Evolutionary conservation across 2,329 filamentous ascomycete species (phyloP), one percentile per base, ranked within the genome.

Genomic region (Arachnomyces sp.): DNA sequence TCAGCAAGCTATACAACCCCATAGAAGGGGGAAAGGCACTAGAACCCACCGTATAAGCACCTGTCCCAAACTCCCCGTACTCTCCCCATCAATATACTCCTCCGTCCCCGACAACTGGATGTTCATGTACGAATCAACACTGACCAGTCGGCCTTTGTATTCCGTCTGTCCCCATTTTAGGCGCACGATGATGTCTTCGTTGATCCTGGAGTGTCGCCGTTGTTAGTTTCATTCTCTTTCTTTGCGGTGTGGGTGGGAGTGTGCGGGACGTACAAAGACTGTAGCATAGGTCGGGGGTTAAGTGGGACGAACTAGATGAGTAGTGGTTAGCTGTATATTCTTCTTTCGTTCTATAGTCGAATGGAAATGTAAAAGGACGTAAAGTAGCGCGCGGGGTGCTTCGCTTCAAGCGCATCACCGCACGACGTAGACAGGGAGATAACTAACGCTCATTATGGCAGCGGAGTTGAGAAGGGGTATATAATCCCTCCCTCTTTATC

Each of bases 111-210:
- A 80, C 48, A 98, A 77, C 69, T 96, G 88, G 49, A 98, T 81
- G 72, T 98, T 98, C 90, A 98, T 96, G 73, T 98, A 98, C 60
- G 85, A 88, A 71, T 98, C 92, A 59, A 94, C 86, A 55, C 84
- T 90, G 59, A 95, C 85, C 47, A 98, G 78, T 51, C 79, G 78
- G 62, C 92, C 92, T 65, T 90, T 93, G 77, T 98, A 98, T 66
- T 98, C 92, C 44, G 87, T 92, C 67, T 95, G 83, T 54, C 87
- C 88, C 92, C 92, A 98, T 77, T 98, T 98, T 50, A 98, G 77
- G 55, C 89, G 86, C 49, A 98, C 84, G 48, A 89, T 74, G 59
- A 98, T 82, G 58, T 90, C 79, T 65, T 93, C 85, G 72, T 93
- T 85, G 68, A 98, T 84, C 49, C 84, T 88, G 50, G 16, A 40